Evolutionary conservation across 2,329 filamentous ascomycete species (phyloP).

Genomic region (Pseudogymnoascus sp.): DNA sequence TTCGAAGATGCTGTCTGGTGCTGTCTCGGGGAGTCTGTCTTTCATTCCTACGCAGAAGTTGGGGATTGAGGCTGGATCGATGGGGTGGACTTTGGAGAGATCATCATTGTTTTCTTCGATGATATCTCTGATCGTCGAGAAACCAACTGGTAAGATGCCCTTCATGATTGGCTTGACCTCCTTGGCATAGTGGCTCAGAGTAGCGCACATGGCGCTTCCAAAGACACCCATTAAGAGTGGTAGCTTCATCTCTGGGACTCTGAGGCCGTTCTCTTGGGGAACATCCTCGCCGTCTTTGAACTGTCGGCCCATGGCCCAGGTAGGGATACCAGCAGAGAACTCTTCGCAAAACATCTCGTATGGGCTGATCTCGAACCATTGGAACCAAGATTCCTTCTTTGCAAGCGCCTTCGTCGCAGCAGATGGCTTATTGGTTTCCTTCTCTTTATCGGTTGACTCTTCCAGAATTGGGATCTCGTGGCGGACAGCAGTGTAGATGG

Average conservation of each 20-base stretch:
- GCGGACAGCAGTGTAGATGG: slow-evolving; percentile 90
- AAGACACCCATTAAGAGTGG: slow-evolving; percentile 89
- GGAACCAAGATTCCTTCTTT: slow-evolving; percentile 77
- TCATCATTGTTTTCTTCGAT: slow-evolving; percentile 78
- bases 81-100: slow-evolving; percentile 84
- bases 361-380: slow-evolving; percentile 94
- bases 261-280: slow-evolving; percentile 50
- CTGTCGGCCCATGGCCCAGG: slow-evolving; percentile 80
- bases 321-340: slow-evolving; percentile 83
- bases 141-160: slow-evolving; percentile 55
- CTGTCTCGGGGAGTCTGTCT: slow-evolving; percentile 62
- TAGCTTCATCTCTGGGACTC: slow-evolving; percentile 75
- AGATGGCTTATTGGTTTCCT: slow-evolving; percentile 29
- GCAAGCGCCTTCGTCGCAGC: slow-evolving; percentile 46
- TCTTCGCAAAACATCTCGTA: slow-evolving; percentile 97
- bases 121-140: slow-evolving; percentile 70
- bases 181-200: slow-evolving; percentile 89
- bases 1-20: slow-evolving; percentile 68
- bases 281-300: slow-evolving; percentile 67
- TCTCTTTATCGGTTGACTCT: slow-evolving; percentile 32
- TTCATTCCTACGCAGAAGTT: slow-evolving; percentile 84
- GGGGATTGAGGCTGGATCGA: slow-evolving; percentile 82
- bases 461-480: slow-evolving; percentile 79
- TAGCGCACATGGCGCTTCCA: slow-evolving; percentile 93
- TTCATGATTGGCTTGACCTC: slow-evolving; percentile 79